Evolutionary conservation across 768 basidiomycete species (phyloP).

Genomic region (Kondoa subrosea): DNA sequence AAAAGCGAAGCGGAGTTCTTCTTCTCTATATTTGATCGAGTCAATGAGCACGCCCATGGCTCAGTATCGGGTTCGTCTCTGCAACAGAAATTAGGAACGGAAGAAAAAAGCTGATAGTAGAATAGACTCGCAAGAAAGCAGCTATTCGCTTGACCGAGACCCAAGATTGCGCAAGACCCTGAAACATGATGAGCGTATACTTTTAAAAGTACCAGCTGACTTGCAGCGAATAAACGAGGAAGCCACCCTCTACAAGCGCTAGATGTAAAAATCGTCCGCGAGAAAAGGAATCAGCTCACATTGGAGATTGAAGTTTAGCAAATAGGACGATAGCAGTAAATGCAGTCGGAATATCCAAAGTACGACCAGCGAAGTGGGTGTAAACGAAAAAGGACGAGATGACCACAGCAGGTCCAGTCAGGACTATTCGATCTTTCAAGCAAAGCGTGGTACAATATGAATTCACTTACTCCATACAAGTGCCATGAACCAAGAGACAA

Average conservation of each 20-base stretch:
- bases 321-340: conserved; percentile 2
- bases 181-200: conserved; percentile 14
- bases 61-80: conserved; percentile 24
- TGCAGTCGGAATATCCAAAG: background rate
- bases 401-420: conserved; percentile 9
- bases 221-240: background rate
- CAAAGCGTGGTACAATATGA: background rate
- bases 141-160: conserved; percentile 32
- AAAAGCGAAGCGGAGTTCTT: conserved; percentile 9
- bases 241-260: background rate
- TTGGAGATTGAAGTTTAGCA: too few species aligned
- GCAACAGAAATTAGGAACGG: background rate
- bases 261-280: too few species aligned
- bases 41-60: conserved; percentile 30
- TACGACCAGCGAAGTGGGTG: background rate
- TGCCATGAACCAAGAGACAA: background rate
- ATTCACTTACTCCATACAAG: background rate
- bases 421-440: background rate
- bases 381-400: conserved; percentile 28
- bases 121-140: conserved; percentile 33
- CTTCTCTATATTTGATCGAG: conserved; percentile 12
- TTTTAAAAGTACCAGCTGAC: background rate
- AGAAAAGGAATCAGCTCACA: too few species aligned
- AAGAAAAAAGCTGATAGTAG: conserved; percentile 30
- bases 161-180: conserved; percentile 29